Conservation (phyloP, 2,329 filamentous ascomycete species). For the Calonectria hongkongensis region DNA sequence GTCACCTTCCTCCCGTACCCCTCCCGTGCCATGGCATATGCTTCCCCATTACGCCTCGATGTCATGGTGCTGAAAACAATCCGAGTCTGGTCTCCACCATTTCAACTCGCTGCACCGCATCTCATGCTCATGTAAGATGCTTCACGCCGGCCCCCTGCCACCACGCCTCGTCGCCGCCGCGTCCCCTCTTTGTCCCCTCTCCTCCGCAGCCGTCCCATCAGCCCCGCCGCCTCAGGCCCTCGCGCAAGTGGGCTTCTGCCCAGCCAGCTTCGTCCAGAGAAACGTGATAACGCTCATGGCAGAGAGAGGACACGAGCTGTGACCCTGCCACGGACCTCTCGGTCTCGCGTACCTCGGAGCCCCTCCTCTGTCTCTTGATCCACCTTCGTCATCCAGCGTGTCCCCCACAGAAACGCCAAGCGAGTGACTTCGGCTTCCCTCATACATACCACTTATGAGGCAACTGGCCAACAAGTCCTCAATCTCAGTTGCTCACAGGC, state of each 20-base stretch:
- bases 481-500: slow-evolving; percentile 6
- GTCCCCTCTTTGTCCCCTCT: slow-evolving; percentile 42
- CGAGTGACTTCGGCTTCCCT: slow-evolving; percentile 23
- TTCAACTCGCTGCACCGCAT: slow-evolving; percentile 16
- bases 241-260: slow-evolving; percentile 36
- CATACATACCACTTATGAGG: slow-evolving; percentile 2
- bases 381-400: slow-evolving; percentile 19
- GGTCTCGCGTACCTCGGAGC: slow-evolving; percentile 14
- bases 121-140: slow-evolving; percentile 21
- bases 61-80: neutral
- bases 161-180: slow-evolving; percentile 30
- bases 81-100: slow-evolving; percentile 4
- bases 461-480: neutral
- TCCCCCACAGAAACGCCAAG: slow-evolving; percentile 6
- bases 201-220: slow-evolving; percentile 36
- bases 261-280: slow-evolving; percentile 27
- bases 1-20: neutral
- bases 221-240: slow-evolving; percentile 42
- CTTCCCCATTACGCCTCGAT: neutral
- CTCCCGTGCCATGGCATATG: neutral
- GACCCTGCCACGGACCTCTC: slow-evolving; percentile 5
- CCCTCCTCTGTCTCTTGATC: slow-evolving; percentile 12
- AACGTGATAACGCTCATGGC: slow-evolving; percentile 30
- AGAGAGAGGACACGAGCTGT: slow-evolving; percentile 2
- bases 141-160: slow-evolving; percentile 41